Conservation (phyloP, 805 yeast genomes). For the Pichia thaimueangensis region DNA sequence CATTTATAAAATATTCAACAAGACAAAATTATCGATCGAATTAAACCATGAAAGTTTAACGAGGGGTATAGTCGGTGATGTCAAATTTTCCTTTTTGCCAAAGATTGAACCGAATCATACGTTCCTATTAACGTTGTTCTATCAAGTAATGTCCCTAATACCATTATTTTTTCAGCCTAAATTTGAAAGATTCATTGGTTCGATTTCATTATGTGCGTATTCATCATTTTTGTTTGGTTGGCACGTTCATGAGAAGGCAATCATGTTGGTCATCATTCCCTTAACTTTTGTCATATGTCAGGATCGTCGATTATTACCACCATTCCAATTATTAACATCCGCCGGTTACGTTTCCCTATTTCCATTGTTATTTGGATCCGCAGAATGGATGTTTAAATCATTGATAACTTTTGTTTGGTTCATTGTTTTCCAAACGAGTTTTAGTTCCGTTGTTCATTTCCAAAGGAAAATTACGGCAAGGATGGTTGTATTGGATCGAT, state of each 20-base stretch:
- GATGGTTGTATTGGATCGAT: conserved; percentile 64
- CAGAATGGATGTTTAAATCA: conserved; percentile 72
- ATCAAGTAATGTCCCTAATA: conserved; percentile 69
- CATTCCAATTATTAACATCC: conserved; percentile 65
- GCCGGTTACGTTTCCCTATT: conserved; percentile 85
- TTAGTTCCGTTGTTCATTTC: conserved; percentile 57
- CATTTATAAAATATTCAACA: conserved; percentile 12
- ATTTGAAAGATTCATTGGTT: conserved; percentile 72
- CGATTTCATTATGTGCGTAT: conserved; percentile 83
- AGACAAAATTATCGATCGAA: background rate
- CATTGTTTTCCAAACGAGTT: conserved; percentile 63
- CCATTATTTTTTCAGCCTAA: conserved; percentile 70
- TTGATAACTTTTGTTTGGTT: conserved; percentile 82
- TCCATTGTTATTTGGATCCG: conserved; percentile 76
- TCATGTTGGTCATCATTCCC: conserved; percentile 84
- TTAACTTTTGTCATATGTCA: conserved; percentile 66
- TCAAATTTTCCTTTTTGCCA: conserved; percentile 74
- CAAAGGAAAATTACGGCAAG: conserved; percentile 35
- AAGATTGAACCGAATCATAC: conserved; percentile 73
- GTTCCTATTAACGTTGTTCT: conserved; percentile 73
- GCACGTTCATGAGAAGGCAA: conserved; percentile 98
- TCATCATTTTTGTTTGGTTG: conserved; percentile 93
- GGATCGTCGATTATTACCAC: conserved; percentile 64
- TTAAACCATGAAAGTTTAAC: conserved; percentile 37
- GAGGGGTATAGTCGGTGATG: conserved; percentile 89